Percentiles rank a stretch among this genome's conserved stretches.
Evolutionary conservation across 768 basidiomycete genomes (phyloP).

Genomic region (Termitomyces eurrhizus): DNA sequence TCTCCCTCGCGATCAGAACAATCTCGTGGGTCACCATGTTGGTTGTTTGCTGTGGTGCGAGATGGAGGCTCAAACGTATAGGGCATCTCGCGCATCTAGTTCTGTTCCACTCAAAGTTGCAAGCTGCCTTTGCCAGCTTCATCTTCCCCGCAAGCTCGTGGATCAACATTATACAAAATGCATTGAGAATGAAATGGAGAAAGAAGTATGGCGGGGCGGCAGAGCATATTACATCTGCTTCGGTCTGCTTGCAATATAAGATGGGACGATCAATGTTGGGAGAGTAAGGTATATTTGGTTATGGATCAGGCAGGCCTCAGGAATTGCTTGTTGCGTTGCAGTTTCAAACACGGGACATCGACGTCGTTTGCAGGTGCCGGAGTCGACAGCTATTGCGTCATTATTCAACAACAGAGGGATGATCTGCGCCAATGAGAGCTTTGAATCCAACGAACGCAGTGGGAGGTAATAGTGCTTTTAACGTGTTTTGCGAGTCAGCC

Average conservation of each 20-base stretch:
- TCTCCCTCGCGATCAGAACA: too few species aligned
- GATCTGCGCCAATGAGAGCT: conserved; percentile 28
- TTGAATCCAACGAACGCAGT: conserved; percentile 37
- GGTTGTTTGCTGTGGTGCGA: background rate
- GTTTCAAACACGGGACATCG: conserved; percentile 15
- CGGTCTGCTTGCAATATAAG: conserved; percentile 60
- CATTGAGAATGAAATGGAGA: conserved; percentile 54
- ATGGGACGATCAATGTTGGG: conserved; percentile 36
- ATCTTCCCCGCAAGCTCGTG: conserved; percentile 27
- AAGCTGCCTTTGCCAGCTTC: conserved; percentile 32
- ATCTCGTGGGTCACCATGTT: background rate
- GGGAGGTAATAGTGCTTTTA: conserved; percentile 40
- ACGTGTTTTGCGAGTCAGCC: conserved; percentile 30
- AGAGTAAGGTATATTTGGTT: conserved; percentile 25
- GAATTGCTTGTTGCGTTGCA: conserved; percentile 24
- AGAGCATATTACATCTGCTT: conserved; percentile 49
- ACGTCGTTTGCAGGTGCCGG: conserved; percentile 17
- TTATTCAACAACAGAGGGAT: conserved; percentile 27
- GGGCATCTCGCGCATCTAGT: conserved; percentile 62
- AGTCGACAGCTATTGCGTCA: conserved; percentile 19
- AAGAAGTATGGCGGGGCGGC: conserved; percentile 45
- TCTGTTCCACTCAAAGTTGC: conserved; percentile 59
- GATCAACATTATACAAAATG: conserved; percentile 64
- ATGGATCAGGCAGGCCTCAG: conserved; percentile 28
- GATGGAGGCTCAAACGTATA: conserved; percentile 23